These are phyloP conservation scores for Pythium biforme DNA, from an alignment of 352 stramenopile species.

Conservation along the genomic window DNA sequence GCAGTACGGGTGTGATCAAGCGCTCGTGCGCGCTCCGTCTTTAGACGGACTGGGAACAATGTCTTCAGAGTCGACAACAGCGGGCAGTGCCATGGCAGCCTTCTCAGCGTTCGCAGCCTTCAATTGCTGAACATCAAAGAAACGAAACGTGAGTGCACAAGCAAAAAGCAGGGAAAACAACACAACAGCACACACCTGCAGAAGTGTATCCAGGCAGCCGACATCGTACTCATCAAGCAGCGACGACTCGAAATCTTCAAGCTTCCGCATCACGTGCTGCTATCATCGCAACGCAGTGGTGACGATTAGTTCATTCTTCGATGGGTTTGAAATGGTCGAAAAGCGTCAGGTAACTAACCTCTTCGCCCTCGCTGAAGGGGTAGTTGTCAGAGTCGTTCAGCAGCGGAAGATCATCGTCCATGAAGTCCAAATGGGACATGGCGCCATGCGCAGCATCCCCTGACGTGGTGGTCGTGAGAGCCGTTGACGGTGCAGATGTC, in stretches of 20 bases:
- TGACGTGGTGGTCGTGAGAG: slow-evolving; percentile 7
- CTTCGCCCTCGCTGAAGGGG: slow-evolving; percentile 69
- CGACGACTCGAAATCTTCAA: slow-evolving; percentile 88
- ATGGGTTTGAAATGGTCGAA: neutral
- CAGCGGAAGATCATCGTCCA: slow-evolving; percentile 73
- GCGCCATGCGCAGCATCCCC: slow-evolving; percentile 1
- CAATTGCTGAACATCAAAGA: slow-evolving; percentile 39
- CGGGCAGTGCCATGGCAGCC: slow-evolving; percentile 27
- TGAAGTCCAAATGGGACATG: slow-evolving; percentile 45
- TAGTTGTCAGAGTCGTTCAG: slow-evolving; percentile 71
- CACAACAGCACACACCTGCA: slow-evolving; percentile 41
- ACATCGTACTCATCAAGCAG: slow-evolving; percentile 87
- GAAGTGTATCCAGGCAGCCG: slow-evolving; percentile 75
- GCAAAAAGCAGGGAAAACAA: neutral
- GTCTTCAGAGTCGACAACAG: slow-evolving; percentile 54
- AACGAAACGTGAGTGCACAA: neutral
- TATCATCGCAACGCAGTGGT: slow-evolving; percentile 28
- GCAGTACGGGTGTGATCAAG: slow-evolving; percentile 3
- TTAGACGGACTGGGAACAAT: slow-evolving; percentile 47
- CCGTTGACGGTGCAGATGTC: slow-evolving; percentile 10
- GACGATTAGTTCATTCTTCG: slow-evolving; percentile 7
- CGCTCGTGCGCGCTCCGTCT: slow-evolving; percentile 30
- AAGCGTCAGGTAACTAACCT: slow-evolving; percentile 48
- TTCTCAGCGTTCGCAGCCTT: slow-evolving; percentile 58
- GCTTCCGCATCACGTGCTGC: slow-evolving; percentile 86